Base-by-base conservation (phyloP, 371 early-diverging fungal species). In the Capniomyces stellatus region DNA sequence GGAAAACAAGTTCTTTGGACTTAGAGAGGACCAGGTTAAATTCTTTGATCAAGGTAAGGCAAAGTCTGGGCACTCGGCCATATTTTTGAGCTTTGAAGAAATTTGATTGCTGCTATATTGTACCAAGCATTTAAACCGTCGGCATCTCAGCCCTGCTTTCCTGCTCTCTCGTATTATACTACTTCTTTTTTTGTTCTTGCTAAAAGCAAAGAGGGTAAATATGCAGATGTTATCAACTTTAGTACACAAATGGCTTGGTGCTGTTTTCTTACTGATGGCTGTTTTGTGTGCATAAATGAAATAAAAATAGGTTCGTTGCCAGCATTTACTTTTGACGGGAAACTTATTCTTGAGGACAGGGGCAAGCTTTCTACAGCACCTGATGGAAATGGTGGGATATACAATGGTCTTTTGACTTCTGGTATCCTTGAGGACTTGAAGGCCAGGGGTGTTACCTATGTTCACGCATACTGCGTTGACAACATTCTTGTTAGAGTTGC, bases 381-480 rank as follows among this genome's bases (percentile, higher is more conserved):
- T 29, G 87, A 89, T 62, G 89, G 89, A 54, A 90, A 89, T 67
- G 89, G 89, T 63, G 89, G 89, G 41, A 83, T 89, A 55, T 87
- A 87, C 70, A 79, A 82, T 46, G 88, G 88, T 39, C 75, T 92
- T 39, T 76, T 79, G 31, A 69, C 72, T 41, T 78, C 82, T 57
- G 85, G 87, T 43, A 82, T 87, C 8, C 67, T 92, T 21, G 74
- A 70, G 30, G 80, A 85, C 61, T 74, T 92, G 63, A 73, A 75
- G 24, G 65, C 70, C 52, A 82, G 89, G 59, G 81, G 82, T 48
- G 75, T 90, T 56, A 74, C 79, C 59, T 87, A 82, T 66, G 72
- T 89, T 28, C 93, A 94, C 66, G 78, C 81, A 23, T 93, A 92
- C 77, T 89, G 91, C 61, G 93, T 94, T 29, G 95, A 94, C 72